Conservation (phyloP, 2,329 filamentous ascomycete genomes). For the Anthostomella pinea region DNA sequence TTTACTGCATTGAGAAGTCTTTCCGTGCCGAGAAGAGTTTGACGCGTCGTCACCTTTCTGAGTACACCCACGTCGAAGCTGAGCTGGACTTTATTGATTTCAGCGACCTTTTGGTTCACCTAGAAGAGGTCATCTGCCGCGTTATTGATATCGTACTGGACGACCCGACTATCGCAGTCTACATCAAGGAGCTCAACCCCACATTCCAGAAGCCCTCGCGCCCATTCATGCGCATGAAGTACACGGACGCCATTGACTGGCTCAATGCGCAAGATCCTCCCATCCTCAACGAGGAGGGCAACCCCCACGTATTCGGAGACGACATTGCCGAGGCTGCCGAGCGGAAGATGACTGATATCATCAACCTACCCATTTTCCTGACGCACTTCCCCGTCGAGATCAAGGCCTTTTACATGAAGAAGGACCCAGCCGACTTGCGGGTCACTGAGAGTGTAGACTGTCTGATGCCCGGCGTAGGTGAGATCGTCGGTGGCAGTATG, state of each 20-base stretch:
- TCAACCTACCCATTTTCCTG: conserved; percentile 92
- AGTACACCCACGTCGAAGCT: conserved; percentile 96
- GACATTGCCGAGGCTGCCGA: conserved; percentile 98
- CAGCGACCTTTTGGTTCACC: conserved; percentile 78
- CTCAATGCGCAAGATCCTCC: conserved; percentile 74
- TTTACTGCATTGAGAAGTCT: conserved; percentile 97
- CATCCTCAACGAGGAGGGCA: conserved; percentile 88
- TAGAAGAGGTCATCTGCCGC: conserved; percentile 83
- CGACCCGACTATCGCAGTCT: conserved; percentile 68
- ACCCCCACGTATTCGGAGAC: conserved; percentile 88
- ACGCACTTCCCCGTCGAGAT: conserved; percentile 97
- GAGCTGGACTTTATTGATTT: conserved; percentile 97
- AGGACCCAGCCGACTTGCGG: conserved; percentile 70
- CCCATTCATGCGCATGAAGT: conserved; percentile 94
- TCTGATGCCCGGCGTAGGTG: conserved; percentile 87
- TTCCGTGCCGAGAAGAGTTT: conserved; percentile 97
- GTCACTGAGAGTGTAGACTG: conserved; percentile 92
- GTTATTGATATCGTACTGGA: conserved; percentile 76
- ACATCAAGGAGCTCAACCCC: conserved; percentile 87
- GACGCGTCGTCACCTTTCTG: conserved; percentile 87
- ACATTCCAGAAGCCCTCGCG: conserved; percentile 76
- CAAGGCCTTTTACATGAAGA: conserved; percentile 99
- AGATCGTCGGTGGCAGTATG: conserved; percentile 96
- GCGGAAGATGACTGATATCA: conserved; percentile 93
- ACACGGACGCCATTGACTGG: conserved; percentile 92